Conservation (phyloP, 1,284 basidiomycete species). For the Irpex sp. region DNA sequence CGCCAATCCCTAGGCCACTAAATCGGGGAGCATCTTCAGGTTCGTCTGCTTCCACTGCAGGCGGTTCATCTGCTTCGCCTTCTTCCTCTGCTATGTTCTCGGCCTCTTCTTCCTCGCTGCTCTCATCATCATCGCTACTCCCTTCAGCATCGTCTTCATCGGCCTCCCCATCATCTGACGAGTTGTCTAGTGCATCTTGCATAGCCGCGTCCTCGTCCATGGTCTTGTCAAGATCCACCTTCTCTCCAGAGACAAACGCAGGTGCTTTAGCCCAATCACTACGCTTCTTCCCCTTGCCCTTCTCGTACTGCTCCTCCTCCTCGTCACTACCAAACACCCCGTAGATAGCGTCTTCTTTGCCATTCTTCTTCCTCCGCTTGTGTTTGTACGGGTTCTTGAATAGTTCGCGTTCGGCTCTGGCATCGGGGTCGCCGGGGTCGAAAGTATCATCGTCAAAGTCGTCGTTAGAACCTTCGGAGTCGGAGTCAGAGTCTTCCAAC, state of each 20-base stretch:
- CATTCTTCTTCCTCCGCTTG: slow-evolving; percentile 60
- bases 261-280: slow-evolving; percentile 78
- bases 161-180: slow-evolving; percentile 23
- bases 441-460: slow-evolving; percentile 37
- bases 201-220: slow-evolving; percentile 41
- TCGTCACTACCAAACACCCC: slow-evolving; percentile 82
- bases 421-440: slow-evolving; percentile 62
- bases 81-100: slow-evolving; percentile 40
- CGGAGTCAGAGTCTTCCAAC: slow-evolving; percentile 72
- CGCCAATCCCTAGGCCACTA: slow-evolving; percentile 9
- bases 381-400: slow-evolving; percentile 78
- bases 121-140: slow-evolving; percentile 26
- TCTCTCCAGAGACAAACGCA: slow-evolving; percentile 62
- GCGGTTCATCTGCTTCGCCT: slow-evolving; percentile 37
- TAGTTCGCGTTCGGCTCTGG: slow-evolving; percentile 72
- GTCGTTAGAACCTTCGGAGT: slow-evolving; percentile 59
- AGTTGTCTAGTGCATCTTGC: slow-evolving; percentile 35
- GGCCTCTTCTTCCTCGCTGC: slow-evolving; percentile 32
- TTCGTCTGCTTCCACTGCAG: slow-evolving; percentile 29
- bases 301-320: slow-evolving; percentile 36
- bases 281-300: slow-evolving; percentile 34
- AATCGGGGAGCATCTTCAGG: not conserved
- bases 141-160: slow-evolving; percentile 21
- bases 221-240: slow-evolving; percentile 43
- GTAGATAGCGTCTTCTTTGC: slow-evolving; percentile 77